Evolutionary conservation across 2,329 filamentous ascomycete genomes (phyloP), one percentile per base, ranked within the genome.

Genomic region (Teratosphaeria pseudoeucalypti): DNA sequence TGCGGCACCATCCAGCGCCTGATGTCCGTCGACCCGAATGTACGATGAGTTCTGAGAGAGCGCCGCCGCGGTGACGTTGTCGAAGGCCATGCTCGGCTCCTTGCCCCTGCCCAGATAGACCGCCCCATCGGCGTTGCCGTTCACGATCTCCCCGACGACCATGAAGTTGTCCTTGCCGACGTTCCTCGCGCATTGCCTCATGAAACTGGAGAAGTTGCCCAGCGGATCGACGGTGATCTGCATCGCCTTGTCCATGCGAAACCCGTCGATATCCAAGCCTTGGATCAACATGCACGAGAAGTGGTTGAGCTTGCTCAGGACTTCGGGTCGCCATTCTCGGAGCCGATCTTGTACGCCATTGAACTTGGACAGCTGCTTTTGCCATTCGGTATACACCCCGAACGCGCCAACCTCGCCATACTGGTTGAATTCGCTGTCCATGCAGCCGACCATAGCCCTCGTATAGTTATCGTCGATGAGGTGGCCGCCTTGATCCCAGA

Each of bases 311-410:
- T 82, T 82, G 54, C 79, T 76, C 34, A 79, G 73, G 0, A 86
- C 84, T 12, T 79, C 78, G 2, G 82, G 80, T 29, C 79, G 67
- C 85, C 85, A 87, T 65, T 86, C 84, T 57, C 85, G 79, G 2
- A 87, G 75, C 67, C 85, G 83, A 70, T 87, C 85, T 71, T 87
- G 85, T 1, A 86, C 84, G 52, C 81, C 84, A 55, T 83, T 83
- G 71, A 87, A 87, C 64, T 86, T 87, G 23, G 82, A 79, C 52
- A 87, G 76, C 68, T 87, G 82, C 68, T 82, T 81, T 66, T 85
- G 74, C 80, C 82, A 86, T 66, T 86, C 82, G 0, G 82, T 80
- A 60, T 80, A 85, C 14, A 83, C 79, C 63, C 84, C 84, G 64
- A 86, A 85, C 49, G 83, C 83, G 68, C 83, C 81, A 27, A 81